phyloP scores from a whole-genome alignment of 495 filamentous ascomycete genomes.

The Penicillium egyptiacum region DNA sequence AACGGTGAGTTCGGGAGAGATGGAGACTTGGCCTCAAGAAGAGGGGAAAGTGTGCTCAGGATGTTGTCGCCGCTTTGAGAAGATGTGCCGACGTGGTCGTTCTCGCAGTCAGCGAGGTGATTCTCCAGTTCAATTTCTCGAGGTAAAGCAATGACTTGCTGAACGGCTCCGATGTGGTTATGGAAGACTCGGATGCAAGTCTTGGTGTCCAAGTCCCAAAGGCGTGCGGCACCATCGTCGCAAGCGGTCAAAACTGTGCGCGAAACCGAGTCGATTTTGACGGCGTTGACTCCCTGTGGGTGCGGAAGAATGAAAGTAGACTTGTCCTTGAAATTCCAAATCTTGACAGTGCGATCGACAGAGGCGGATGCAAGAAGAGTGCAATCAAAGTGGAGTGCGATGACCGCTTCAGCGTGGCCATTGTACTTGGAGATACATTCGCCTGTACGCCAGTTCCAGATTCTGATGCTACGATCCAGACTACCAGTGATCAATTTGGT shows the following conservation, averaged over 20 bases:
- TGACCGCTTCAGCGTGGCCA: constrained; percentile 76
- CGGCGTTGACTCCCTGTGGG: constrained; percentile 90
- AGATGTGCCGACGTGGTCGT: constrained; percentile 46
- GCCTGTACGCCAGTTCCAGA: constrained; percentile 97
- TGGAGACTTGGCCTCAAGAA: constrained; percentile 29
- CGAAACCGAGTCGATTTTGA: constrained; percentile 75
- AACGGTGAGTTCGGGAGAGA: constrained; percentile 53
- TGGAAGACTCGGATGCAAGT: constrained; percentile 76
- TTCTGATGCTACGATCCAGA: constrained; percentile 75
- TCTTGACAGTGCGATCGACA: constrained; percentile 83
- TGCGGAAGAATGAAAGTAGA: constrained; percentile 77
- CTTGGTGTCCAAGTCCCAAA: constrained; percentile 91
- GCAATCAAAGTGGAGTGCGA: constrained; percentile 81
- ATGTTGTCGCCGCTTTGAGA: constrained; percentile 36
- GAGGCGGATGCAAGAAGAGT: constrained; percentile 84
- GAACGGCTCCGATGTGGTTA: constrained; percentile 94
- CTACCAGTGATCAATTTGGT: constrained; percentile 83
- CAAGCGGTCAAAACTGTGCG: constrained; percentile 88
- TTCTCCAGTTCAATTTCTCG: constrained; percentile 86
- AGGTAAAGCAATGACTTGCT: constrained; percentile 80
- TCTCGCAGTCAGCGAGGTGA: constrained; percentile 55
- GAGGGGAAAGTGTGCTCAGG: constrained; percentile 22
- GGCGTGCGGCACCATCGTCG: constrained; percentile 84
- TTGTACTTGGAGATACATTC: constrained; percentile 78
- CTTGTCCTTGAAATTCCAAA: constrained; percentile 89